Conservation (phyloP, 2,329 filamentous ascomycete genomes). For the Fusarium palustre region DNA sequence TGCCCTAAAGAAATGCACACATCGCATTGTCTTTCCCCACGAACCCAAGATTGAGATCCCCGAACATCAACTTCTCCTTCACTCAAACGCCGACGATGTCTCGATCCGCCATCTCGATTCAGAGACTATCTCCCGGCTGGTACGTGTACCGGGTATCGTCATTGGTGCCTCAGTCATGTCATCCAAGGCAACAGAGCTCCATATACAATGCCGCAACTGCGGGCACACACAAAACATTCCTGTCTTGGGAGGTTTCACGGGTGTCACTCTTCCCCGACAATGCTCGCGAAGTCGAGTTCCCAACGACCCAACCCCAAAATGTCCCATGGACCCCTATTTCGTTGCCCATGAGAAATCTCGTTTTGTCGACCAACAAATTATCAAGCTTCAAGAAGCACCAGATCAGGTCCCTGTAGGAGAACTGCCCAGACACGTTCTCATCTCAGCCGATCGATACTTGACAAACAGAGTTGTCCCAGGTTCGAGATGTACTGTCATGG, state of each 20-base stretch:
- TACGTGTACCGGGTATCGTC: constrained; percentile 95
- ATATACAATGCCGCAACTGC: constrained; percentile 91
- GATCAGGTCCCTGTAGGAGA: constrained; percentile 98
- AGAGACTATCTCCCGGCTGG: constrained; percentile 91
- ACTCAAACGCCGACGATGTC: constrained; percentile 89
- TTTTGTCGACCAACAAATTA: constrained; percentile 97
- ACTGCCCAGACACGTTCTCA: constrained; percentile 90
- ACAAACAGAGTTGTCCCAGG: constrained; percentile 96
- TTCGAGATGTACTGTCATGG: constrained; percentile 93
- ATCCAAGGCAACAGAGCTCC: constrained; percentile 89
- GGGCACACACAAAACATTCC: constrained; percentile 76
- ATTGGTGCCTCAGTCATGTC: constrained; percentile 97
- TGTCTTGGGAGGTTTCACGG: constrained; percentile 87
- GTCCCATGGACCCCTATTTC: constrained; percentile 94
- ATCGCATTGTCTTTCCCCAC: constrained; percentile 90
- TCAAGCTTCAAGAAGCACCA: constrained; percentile 97
- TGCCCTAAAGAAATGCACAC: constrained; percentile 90
- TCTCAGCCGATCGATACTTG: constrained; percentile 95
- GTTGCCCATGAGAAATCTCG: constrained; percentile 93
- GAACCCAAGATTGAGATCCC: constrained; percentile 76
- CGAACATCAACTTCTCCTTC: constrained; percentile 92
- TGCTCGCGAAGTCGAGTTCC: constrained; percentile 74
- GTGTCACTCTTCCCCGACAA: constrained; percentile 83
- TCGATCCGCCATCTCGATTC: constrained; percentile 96
- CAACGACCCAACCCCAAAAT: constrained; percentile 78